Evolutionary conservation across 1,284 basidiomycete genomes (phyloP).

Genomic region (Heterobasidion parviporum): DNA sequence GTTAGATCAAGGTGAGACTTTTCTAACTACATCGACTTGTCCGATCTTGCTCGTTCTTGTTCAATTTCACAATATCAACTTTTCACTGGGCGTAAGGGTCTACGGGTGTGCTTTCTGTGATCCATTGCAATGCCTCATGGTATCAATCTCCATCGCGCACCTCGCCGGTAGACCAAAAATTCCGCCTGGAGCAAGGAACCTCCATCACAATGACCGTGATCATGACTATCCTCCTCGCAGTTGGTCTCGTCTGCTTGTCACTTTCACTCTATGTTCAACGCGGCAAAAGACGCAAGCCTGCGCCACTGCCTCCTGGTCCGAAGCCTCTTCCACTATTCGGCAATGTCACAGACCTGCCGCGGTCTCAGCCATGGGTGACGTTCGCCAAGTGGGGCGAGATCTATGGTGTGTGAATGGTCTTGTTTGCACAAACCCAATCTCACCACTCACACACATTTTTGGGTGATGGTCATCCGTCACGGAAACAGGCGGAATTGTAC

Average conservation of each 20-base stretch:
- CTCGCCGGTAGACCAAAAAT: no score
- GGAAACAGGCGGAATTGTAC: constrained; percentile 16
- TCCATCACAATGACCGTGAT: not conserved
- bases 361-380: not conserved
- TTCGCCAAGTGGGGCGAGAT: constrained; percentile 5
- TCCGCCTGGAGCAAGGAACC: no score
- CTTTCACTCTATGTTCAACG: not conserved
- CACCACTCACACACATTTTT: not conserved
- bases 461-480: not conserved
- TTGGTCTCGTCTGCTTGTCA: not conserved
- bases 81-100: no score
- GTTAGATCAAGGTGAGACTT: no score
- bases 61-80: no score
- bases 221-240: not conserved
- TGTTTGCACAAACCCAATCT: not conserved
- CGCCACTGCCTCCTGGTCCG: constrained; percentile 6
- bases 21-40: no score
- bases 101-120: no score
- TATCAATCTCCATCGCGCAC: no score
- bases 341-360: constrained; percentile 7
- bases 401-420: constrained; percentile 25
- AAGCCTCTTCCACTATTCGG: constrained; percentile 3
- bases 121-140: no score
- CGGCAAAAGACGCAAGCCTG: not conserved
- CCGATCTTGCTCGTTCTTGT: no score